Percentiles rank a stretch among this genome's conserved stretches.
Conservation (phyloP, 2,329 filamentous ascomycete species). For the Ceratocystis colombiana region DNA sequence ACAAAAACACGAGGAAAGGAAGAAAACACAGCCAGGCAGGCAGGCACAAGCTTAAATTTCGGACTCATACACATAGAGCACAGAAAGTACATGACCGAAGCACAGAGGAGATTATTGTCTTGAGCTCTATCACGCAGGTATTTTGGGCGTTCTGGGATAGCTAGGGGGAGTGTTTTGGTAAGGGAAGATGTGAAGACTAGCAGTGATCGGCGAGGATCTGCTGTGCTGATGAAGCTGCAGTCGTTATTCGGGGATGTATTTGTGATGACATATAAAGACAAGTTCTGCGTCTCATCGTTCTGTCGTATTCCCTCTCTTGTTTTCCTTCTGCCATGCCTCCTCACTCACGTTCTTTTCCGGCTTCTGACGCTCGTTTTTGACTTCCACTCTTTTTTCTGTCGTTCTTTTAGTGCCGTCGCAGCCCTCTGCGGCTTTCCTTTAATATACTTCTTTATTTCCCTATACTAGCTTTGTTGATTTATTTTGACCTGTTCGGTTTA, state of each 20-base stretch:
- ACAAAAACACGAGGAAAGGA: background rate
- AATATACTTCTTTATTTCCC: background rate
- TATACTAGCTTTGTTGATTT: background rate
- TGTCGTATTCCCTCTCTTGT: background rate
- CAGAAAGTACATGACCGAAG: background rate
- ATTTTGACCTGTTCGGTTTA: background rate
- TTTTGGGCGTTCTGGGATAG: too few relatives aligned
- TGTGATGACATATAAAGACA: constrained; percentile 1
- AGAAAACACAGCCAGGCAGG: background rate
- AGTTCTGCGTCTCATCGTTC: background rate
- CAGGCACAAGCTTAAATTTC: background rate
- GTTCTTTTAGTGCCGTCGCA: background rate
- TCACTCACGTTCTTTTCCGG: background rate
- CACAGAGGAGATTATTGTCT: constrained; percentile 9
- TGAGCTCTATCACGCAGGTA: background rate
- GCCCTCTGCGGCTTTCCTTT: background rate
- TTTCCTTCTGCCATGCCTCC: background rate
- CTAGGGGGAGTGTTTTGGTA: too few relatives aligned
- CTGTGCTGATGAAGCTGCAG: background rate
- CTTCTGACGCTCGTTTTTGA: constrained; percentile 3
- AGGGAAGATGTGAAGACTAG: too few relatives aligned
- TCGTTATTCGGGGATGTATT: background rate
- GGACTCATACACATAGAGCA: background rate
- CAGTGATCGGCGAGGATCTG: constrained; percentile 2
- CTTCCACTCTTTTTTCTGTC: background rate